These are phyloP conservation scores for Exserohilum rostratum DNA, from an alignment of 2,329 filamentous ascomycete species.

Conservation along the genomic window DNA sequence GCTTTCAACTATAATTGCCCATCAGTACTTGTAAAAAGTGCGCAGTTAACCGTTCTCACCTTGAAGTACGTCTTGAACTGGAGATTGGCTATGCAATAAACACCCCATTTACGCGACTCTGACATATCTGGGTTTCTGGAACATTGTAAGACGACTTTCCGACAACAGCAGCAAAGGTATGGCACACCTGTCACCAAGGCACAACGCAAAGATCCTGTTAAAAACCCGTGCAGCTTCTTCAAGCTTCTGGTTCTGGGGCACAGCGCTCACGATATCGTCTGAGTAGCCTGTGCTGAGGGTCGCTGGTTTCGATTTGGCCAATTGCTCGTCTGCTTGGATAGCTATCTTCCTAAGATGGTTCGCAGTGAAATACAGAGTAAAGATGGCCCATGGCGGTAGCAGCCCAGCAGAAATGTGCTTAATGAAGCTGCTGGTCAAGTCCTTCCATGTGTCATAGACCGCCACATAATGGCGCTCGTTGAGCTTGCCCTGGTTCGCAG, in stretches of 20 bases:
- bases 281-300: slow-evolving; percentile 64
- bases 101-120: slow-evolving; percentile 95
- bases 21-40: slow-evolving; percentile 6
- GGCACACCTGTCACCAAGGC: slow-evolving; percentile 80
- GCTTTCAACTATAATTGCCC: slow-evolving; percentile 68
- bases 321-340: slow-evolving; percentile 83
- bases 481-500: slow-evolving; percentile 51
- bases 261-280: slow-evolving; percentile 76
- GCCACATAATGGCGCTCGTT: slow-evolving; percentile 71
- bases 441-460: slow-evolving; percentile 88
- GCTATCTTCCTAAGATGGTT: slow-evolving; percentile 88
- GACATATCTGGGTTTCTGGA: slow-evolving; percentile 73
- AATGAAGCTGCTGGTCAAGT: slow-evolving; percentile 76
- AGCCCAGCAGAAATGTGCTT: slow-evolving; percentile 78
- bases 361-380: slow-evolving; percentile 84
- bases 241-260: slow-evolving; percentile 76
- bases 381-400: slow-evolving; percentile 90
- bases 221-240: slow-evolving; percentile 90
- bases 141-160: slow-evolving; percentile 24
- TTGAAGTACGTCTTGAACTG: slow-evolving; percentile 99
- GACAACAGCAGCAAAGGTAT: slow-evolving; percentile 18
- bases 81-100: slow-evolving; percentile 92
- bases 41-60: slow-evolving; percentile 40
- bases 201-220: slow-evolving; percentile 90
- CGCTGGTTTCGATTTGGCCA: slow-evolving; percentile 56